Evolutionary conservation across 2,329 filamentous ascomycete species (phyloP), one percentile per base, ranked within the genome.

Genomic region (Talaromyces sp.): DNA sequence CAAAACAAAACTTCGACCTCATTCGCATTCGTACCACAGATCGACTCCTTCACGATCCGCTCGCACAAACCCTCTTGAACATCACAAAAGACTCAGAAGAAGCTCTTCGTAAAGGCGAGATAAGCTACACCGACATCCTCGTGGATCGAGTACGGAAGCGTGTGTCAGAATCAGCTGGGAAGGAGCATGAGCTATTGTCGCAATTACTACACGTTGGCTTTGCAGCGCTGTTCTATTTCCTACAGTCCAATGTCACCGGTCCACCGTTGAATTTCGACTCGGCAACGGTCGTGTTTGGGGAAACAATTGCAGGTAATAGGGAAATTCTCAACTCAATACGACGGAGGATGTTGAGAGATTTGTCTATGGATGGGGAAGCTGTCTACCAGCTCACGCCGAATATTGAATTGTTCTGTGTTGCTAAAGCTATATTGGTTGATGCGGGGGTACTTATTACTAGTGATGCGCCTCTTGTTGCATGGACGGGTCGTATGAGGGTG

Each of bases 231-330:
- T 85, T 92, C 72, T 86, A 89, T 11, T 97, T 97, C 74, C 78
- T 97, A 17, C 93, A 97, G 75, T 87, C 88, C 0, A 97, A 92
- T 74, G 90, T 96, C 62, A 97, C 93, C 3, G 93, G 93, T 0
- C 93, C 93, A 0, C 89, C 92, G 0, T 81, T 96, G n/a, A 79
- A 82, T 0, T 89, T 87, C 72, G 77, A 78, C 27, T 78, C 84
- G 2, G 78, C 83, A 3, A 77, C 83, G 13, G 68, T 80, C 1
- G 68, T 89, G 6, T 71, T 89, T 3, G 61, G 61, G n/a, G 37
- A 66, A 8, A n/a, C 52, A 17, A 19, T 61, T n/a, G 27, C 65
- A 9, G 33, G 31, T 2, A 70, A 79, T n/a, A 77, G 79, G 33
- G 74, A 83, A 3, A 81, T 67, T 3, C 69, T 84, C 0, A 77